Base-by-base conservation (phyloP, 768 basidiomycete species). In the Hericium alpestre region DNA sequence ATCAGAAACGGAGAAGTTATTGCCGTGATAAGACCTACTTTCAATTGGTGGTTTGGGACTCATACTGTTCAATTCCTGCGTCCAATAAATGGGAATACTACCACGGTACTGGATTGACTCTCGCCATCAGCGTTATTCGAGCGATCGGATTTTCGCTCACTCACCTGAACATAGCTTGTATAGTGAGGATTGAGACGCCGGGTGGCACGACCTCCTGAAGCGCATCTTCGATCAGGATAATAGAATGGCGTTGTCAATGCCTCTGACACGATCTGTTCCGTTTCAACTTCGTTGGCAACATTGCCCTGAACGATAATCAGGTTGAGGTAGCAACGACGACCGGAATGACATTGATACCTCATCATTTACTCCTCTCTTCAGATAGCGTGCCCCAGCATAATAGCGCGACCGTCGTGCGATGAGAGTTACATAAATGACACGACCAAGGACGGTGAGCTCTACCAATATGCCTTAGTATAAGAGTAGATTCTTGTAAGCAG, bases 261-360 rank as follows among this genome's bases (percentile, higher is more conserved):
- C 66, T 95, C 93, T 8, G 86, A 88, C 0, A 95, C 91, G 53
- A 99, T 95, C 65, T 99, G 96, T 68, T 99, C 96, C 0, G 93
- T 96, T 71, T 99, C 96, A 1, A 99, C 96, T 69, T 98, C 96
- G 66, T 99, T 99, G 2, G 95, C 95, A 10, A 98, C 95, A 66
- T 94, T 92, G 3, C 96, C 96, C 93, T 96, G 46, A 6, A 32
- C 8, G 1, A 7, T 16, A 23, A 13, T 12, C 52, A 32, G 43
- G 5, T 46, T 40, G 27, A 23, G 20, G 9, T 12, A 9, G 4
- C 9, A 22, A 15, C 38, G 43, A 22, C 32, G 15, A 27, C n/a
- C 18, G 1, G 1, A 23, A 15, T 18, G 2, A 47, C 13, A 13
- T 22, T 57, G 70, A 25, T 50, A 92, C 93, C 76, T 95, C 83